A percentile compares a stretch with the other conserved stretches of the same genome.
Evolutionary conservation across 31 red algal species (phyloP).

Genomic region (Odonthalia washingtoniensis): DNA sequence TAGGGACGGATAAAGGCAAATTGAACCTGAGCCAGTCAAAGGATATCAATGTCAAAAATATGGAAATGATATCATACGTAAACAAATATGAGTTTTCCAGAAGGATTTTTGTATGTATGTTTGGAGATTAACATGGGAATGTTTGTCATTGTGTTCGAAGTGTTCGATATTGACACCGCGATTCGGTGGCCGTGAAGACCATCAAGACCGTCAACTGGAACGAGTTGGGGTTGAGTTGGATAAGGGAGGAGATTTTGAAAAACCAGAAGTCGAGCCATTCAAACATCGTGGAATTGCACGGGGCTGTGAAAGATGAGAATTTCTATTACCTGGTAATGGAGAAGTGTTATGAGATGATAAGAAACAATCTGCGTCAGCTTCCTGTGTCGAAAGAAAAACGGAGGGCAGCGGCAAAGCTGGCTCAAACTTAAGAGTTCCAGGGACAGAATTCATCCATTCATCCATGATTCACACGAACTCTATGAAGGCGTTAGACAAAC

Average conservation of each 20-base stretch:
- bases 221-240: neutral
- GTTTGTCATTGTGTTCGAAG: neutral
- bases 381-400: too few relatives aligned
- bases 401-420: too few relatives aligned
- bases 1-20: too few relatives aligned
- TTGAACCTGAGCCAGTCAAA: too few relatives aligned
- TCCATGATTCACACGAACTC: too few relatives aligned
- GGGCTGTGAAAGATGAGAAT: conserved; percentile 13
- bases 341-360: too few relatives aligned
- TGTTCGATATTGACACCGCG: neutral
- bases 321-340: neutral
- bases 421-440: too few relatives aligned
- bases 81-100: neutral
- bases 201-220: neutral
- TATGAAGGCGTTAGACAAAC: too few relatives aligned
- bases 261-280: conserved; percentile 1
- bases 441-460: too few relatives aligned
- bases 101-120: neutral
- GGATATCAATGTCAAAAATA: too few relatives aligned
- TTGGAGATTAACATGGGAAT: neutral
- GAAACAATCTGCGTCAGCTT: too few relatives aligned
- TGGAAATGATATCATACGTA: too few relatives aligned
- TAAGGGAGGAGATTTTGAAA: neutral
- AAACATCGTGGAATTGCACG: neutral
- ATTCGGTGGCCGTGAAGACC: neutral